These are phyloP conservation scores for Penicillium sp. DNA, from an alignment of 2,329 filamentous ascomycete genomes.

Conservation along the genomic window DNA sequence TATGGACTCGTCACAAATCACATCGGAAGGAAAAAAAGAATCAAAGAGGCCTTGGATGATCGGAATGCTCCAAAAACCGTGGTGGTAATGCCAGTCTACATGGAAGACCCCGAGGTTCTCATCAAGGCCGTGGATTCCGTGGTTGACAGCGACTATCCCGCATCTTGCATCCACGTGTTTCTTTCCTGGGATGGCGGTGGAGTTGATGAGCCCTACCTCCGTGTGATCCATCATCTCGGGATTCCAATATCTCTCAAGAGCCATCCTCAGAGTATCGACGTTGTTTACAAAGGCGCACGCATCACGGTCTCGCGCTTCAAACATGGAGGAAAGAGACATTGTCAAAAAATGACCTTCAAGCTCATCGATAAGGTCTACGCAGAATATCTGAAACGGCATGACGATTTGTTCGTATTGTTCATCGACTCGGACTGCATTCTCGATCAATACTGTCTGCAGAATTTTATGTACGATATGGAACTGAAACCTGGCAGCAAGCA, in stretches of 20 bases:
- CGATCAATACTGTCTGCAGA: constrained; percentile 88
- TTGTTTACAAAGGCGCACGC: constrained; percentile 79
- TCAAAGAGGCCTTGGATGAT: constrained; percentile 85
- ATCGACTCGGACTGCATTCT: constrained; percentile 98
- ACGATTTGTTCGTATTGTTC: constrained; percentile 93
- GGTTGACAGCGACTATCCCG: constrained; percentile 90
- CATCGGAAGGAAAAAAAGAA: constrained; percentile 78
- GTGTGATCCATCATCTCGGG: constrained; percentile 82
- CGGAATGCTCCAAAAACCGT: constrained; percentile 89
- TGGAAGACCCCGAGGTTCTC: constrained; percentile 83
- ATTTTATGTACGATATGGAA: constrained; percentile 99
- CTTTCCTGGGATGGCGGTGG: constrained; percentile 92
- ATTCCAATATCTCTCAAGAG: constrained; percentile 73
- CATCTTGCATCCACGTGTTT: constrained; percentile 91
- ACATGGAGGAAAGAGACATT: constrained; percentile 91
- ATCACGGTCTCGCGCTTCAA: constrained; percentile 91
- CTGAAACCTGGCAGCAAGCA: constrained; percentile 88
- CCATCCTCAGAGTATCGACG: constrained; percentile 89
- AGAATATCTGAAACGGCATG: constrained; percentile 82
- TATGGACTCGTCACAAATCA: constrained; percentile 89
- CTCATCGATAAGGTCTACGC: constrained; percentile 92
- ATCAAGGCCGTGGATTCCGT: constrained; percentile 88
- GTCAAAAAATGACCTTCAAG: constrained; percentile 90
- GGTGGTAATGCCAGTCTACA: constrained; percentile 96
- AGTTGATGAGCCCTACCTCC: constrained; percentile 86